Percentiles rank a stretch among this genome's conserved stretches.
Conservation (phyloP, 2,329 filamentous ascomycete genomes). For the Fusarium nelsonii region DNA sequence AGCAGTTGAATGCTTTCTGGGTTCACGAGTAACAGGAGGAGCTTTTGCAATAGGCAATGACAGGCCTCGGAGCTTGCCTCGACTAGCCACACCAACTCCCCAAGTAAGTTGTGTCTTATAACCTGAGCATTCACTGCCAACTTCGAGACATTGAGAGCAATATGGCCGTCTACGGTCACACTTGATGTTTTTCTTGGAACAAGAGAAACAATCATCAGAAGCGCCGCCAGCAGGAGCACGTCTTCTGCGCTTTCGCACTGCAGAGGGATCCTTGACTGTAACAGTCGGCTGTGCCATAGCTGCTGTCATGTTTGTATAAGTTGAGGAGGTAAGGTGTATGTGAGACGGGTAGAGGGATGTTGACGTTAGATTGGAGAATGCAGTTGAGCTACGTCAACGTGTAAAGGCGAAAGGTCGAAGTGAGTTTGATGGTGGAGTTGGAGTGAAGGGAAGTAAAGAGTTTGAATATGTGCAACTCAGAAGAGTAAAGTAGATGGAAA, state of each 20-base stretch:
- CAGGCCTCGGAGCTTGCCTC: slow-evolving; percentile 91
- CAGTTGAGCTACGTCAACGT: slow-evolving; percentile 29
- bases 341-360: slow-evolving; percentile 18
- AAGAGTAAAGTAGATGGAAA: slow-evolving; percentile 25
- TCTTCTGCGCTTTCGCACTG: slow-evolving; percentile 80
- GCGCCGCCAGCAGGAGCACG: slow-evolving; percentile 90
- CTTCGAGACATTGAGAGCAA: slow-evolving; percentile 92
- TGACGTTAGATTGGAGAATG: slow-evolving; percentile 11
- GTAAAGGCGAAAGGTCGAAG: slow-evolving; percentile 16
- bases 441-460: slow-evolving; percentile 14
- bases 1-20: slow-evolving; percentile 61
- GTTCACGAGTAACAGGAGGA: slow-evolving; percentile 64
- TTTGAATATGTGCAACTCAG: slow-evolving; percentile 11
- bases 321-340: slow-evolving; percentile 15
- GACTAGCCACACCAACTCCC: slow-evolving; percentile 94
- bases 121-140: slow-evolving; percentile 92
- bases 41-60: slow-evolving; percentile 78
- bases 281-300: slow-evolving; percentile 59
- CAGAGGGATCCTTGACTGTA: slow-evolving; percentile 64
- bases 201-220: slow-evolving; percentile 94
- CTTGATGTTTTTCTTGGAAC: slow-evolving; percentile 82
- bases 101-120: slow-evolving; percentile 98
- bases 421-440: slow-evolving; percentile 18
- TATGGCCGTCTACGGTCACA: slow-evolving; percentile 95
- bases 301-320: slow-evolving; percentile 60